Conservation (phyloP, 2,329 filamentous ascomycete genomes). For the Metarhizium sp. region DNA sequence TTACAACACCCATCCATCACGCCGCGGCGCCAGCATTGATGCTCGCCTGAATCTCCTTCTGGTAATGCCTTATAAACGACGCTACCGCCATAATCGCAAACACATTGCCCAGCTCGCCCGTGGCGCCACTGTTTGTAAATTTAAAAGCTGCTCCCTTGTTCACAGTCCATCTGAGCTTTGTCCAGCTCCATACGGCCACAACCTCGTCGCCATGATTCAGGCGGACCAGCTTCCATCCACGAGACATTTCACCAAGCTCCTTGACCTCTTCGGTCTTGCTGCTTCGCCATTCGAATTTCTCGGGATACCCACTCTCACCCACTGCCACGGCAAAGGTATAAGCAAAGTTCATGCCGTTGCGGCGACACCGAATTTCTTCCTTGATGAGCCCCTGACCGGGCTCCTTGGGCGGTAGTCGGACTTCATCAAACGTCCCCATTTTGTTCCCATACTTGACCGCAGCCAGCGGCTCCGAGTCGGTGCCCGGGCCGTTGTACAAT, state of each 20-base stretch:
- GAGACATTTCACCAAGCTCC: constrained; percentile 18
- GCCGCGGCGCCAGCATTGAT: neutral
- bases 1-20: neutral
- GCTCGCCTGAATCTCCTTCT: constrained; percentile 5
- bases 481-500: constrained; percentile 7
- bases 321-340: constrained; percentile 23
- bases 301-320: constrained; percentile 17
- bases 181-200: constrained; percentile 28
- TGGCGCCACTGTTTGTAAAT: constrained; percentile 29
- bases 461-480: constrained; percentile 3
- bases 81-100: constrained; percentile 34
- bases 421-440: constrained; percentile 4
- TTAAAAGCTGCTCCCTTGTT: constrained; percentile 25
- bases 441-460: constrained; percentile 1
- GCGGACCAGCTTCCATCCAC: constrained; percentile 30
- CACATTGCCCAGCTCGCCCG: constrained; percentile 29
- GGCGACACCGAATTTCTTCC: constrained; percentile 6
- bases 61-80: constrained; percentile 14
- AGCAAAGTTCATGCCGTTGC: constrained; percentile 6
- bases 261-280: constrained; percentile 24
- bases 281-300: constrained; percentile 33
- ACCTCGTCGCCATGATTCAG: constrained; percentile 26
- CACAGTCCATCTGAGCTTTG: constrained; percentile 6
- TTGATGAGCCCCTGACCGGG: constrained; percentile 2
- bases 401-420: constrained; percentile 8